Percentiles rank a stretch among this genome's conserved stretches.
Evolutionary conservation across 1,284 basidiomycete species (phyloP).

Genomic region (Papiliotrema fonsecae): DNA sequence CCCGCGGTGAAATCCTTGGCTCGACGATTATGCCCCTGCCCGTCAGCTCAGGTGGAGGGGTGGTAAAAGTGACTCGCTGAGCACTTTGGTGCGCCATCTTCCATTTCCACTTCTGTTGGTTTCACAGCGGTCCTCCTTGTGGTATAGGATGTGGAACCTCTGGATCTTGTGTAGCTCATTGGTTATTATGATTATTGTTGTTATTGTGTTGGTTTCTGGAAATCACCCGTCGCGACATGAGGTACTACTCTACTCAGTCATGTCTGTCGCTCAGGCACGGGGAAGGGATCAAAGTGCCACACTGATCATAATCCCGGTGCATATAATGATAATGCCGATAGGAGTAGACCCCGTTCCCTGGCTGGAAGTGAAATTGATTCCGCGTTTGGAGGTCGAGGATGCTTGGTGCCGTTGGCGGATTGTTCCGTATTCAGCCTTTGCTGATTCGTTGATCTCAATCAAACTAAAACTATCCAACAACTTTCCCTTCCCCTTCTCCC

Average conservation of each 20-base stretch:
- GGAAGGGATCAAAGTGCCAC: too few relatives aligned
- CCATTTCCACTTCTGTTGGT: background rate
- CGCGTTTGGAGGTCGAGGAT: too few relatives aligned
- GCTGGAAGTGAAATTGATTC: background rate
- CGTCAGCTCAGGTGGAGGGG: background rate
- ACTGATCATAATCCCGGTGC: background rate
- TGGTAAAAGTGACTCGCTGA: constrained; percentile 11
- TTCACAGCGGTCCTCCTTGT: background rate
- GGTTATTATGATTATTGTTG: background rate
- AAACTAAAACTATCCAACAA: background rate
- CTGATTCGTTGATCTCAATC: background rate
- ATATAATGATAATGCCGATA: background rate
- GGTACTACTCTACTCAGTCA: too few relatives aligned
- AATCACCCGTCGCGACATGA: background rate
- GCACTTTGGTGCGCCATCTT: constrained; percentile 13
- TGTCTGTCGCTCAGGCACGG: too few relatives aligned
- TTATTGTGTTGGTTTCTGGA: background rate
- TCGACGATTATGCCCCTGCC: constrained; percentile 23
- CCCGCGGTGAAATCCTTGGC: constrained; percentile 22
- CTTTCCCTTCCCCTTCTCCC: background rate
- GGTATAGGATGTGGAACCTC: constrained; percentile 2
- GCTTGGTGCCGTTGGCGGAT: too few relatives aligned
- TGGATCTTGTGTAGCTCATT: constrained; percentile 3
- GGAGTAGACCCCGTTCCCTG: constrained; percentile 1
- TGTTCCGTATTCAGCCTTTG: background rate